Conservation (phyloP, 805 yeast species). For the Candida broadrunensis region DNA sequence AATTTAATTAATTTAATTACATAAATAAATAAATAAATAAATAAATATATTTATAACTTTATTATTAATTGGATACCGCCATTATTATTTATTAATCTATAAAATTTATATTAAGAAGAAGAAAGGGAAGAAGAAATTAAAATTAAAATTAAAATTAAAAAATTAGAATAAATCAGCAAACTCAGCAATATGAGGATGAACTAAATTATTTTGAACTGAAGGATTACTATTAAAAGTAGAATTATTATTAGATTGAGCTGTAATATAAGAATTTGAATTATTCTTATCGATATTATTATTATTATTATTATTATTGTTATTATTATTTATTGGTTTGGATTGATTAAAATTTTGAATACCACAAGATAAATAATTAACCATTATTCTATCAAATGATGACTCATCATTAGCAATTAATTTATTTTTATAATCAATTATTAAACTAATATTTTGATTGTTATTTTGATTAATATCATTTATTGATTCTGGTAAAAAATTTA, state of each 20-base stretch:
- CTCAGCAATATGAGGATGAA: slow-evolving; percentile 44
- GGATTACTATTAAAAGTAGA: neutral
- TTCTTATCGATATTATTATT: neutral
- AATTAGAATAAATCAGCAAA: slow-evolving; percentile 41
- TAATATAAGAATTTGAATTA: slow-evolving; percentile 1
- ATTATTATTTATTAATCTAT: neutral
- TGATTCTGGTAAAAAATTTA: slow-evolving; percentile 5
- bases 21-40: too few relatives aligned
- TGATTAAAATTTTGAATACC: slow-evolving; percentile 21
- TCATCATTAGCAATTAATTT: slow-evolving; percentile 39
- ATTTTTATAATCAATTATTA: slow-evolving; percentile 36
- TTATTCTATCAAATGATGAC: slow-evolving; percentile 33
- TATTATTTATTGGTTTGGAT: neutral
- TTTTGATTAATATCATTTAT: slow-evolving; percentile 1
- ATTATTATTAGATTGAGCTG: slow-evolving; percentile 2
- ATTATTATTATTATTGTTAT: neutral
- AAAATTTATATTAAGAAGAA: neutral
- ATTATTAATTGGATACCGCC: too few relatives aligned
- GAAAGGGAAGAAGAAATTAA: neutral
- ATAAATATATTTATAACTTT: too few relatives aligned
- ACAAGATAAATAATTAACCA: slow-evolving; percentile 35
- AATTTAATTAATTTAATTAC: neutral
- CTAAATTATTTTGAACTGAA: slow-evolving; percentile 12
- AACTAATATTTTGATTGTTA: slow-evolving; percentile 14
- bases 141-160: neutral